Percentiles rank a stretch among this genome's conserved stretches.
phyloP scores from a whole-genome alignment of 2,329 filamentous ascomycete genomes.

The Penicillium hordei region DNA sequence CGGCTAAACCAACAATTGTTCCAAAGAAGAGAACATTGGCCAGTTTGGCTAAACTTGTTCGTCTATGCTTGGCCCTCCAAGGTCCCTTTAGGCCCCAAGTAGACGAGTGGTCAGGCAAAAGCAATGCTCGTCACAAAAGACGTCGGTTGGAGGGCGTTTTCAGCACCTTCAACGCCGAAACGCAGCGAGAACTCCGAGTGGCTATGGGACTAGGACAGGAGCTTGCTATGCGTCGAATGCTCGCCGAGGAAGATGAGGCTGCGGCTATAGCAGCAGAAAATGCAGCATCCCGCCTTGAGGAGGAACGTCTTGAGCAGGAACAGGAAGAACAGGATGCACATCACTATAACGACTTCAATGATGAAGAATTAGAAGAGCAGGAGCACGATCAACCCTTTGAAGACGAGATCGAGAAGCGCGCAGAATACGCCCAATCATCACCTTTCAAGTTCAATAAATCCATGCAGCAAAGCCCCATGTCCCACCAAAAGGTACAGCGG shows the following conservation, averaged over 20 bases:
- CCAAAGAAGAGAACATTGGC: conserved; percentile 23
- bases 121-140: conserved; percentile 18
- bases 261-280: conserved; percentile 2
- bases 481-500: conserved; percentile 17
- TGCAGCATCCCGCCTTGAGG: conserved; percentile 2
- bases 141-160: conserved; percentile 37
- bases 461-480: not conserved
- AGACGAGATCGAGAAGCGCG: conserved; percentile 7
- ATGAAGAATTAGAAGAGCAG: conserved; percentile 11
- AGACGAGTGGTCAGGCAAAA: conserved; percentile 9
- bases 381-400: conserved; percentile 1
- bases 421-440: conserved; percentile 1
- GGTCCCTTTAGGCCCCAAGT: conserved; percentile 30
- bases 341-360: not conserved
- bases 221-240: conserved; percentile 39
- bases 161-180: conserved; percentile 38
- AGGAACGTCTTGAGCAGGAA: not conserved
- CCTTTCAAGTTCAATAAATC: not conserved
- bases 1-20: conserved; percentile 7
- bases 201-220: conserved; percentile 46
- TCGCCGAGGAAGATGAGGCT: conserved; percentile 14
- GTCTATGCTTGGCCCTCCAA: conserved; percentile 40
- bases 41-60: conserved; percentile 37
- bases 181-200: conserved; percentile 42
- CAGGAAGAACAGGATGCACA: not conserved